Evolutionary conservation across 2,329 filamentous ascomycete genomes (phyloP).

Genomic region (Fusarium sp.): DNA sequence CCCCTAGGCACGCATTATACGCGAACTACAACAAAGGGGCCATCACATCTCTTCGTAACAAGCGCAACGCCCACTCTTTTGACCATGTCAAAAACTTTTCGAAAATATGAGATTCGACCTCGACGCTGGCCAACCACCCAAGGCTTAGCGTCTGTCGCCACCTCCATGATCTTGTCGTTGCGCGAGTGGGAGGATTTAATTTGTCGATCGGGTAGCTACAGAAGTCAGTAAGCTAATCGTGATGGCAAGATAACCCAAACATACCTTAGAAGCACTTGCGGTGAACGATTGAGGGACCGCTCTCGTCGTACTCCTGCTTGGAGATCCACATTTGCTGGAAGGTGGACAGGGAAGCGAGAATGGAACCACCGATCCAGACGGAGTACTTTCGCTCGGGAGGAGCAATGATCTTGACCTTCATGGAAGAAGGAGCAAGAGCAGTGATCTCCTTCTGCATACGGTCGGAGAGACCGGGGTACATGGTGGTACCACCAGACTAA

Average conservation of each 20-base stretch:
- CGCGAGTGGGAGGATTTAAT: slow-evolving; percentile 51
- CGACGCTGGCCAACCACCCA: slow-evolving; percentile 60
- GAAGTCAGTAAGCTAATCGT: slow-evolving; percentile 39
- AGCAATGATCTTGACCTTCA: slow-evolving; percentile 99
- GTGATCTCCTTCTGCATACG: slow-evolving; percentile 99
- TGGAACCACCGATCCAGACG: slow-evolving; percentile 99
- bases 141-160: slow-evolving; percentile 58
- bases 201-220: slow-evolving; percentile 49
- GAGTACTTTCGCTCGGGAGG: slow-evolving; percentile 99
- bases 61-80: slow-evolving; percentile 63
- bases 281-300: slow-evolving; percentile 98
- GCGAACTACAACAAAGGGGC: slow-evolving; percentile 64
- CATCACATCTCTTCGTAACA: slow-evolving; percentile 60
- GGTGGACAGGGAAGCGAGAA: slow-evolving; percentile 98
- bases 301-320: slow-evolving; percentile 99
- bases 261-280: slow-evolving; percentile 99
- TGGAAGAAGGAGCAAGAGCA: slow-evolving; percentile 97
- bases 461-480: slow-evolving; percentile 99
- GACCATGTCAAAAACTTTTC: slow-evolving; percentile 68
- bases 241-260: slow-evolving; percentile 23
- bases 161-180: slow-evolving; percentile 58
- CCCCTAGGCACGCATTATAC: slow-evolving; percentile 62
- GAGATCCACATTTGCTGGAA: slow-evolving; percentile 99
- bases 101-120: slow-evolving; percentile 66
- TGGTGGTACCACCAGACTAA: slow-evolving; percentile 99